Evolutionary conservation across 2,329 filamentous ascomycete species (phyloP), one percentile per base, ranked within the genome.

Genomic region (Lachnellula willkommii): DNA sequence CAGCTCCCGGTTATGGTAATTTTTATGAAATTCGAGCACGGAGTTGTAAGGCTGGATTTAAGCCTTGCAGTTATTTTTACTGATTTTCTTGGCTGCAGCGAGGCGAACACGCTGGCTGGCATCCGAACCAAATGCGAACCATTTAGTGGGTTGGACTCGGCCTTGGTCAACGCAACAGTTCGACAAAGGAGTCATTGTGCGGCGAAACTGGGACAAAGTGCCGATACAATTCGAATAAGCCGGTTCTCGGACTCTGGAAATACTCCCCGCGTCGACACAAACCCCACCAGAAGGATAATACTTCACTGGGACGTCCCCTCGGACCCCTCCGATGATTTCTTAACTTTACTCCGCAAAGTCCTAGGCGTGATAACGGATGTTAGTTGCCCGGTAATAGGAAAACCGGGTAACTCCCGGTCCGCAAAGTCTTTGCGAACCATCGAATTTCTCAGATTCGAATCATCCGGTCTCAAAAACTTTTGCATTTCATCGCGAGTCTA

Each of bases 151-250:
- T 12, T 9, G 42, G 24, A 3, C 2, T 12, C 24, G 42, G 42
- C n/a, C 47, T 46, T 53, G 50, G 24, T 46, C 37, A 17, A 40
- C 37, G 37, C 7, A 45, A 12, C 42, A 20, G 8, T 24, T 50
- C 35, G 48, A 42, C 35, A 50, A 12, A 17, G 14, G 47, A 20
- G 7, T 37, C 14, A 37, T 14, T 47, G 24, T 39, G 32, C 45
- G 39, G 20, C 37, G 24, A 51, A 39, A 14, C 8, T 48, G 45
- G 48, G 45, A 53, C 52, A 53, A 32, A 8, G 4, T 32, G 36
- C 35, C 45, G 28, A 24, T 48, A 39, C 36, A 24, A 47, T 48
- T 36, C 52, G 45, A 53, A 53, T 40, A 45, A 45, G 26, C 14
- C 35, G 49, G 49, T 51, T 32, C 39, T 50, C 39, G 39, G 39